Evolutionary conservation across 768 basidiomycete species (phyloP).

Genomic region (Tubosaeta sp.): DNA sequence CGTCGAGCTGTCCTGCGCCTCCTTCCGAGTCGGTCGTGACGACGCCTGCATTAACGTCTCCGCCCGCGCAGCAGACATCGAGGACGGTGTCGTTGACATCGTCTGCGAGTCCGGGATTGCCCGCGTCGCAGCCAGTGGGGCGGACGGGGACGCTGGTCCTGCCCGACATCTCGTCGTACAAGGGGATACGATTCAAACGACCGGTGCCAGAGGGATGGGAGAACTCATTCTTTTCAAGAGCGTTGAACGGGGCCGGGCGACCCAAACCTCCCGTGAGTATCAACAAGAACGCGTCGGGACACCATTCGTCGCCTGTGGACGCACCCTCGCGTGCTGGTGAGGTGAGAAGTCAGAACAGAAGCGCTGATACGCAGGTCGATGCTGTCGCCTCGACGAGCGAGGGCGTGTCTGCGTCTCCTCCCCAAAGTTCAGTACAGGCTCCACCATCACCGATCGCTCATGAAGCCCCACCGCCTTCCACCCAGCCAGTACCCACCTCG

Average conservation of each 20-base stretch:
- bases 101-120: not conserved
- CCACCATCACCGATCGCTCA: not conserved
- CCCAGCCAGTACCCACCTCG: not conserved
- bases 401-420: not conserved
- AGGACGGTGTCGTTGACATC: not conserved
- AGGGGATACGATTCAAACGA: constrained; percentile 20
- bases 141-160: constrained; percentile 7
- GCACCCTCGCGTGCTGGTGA: not conserved
- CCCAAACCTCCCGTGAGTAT: not conserved
- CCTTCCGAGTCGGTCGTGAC: not conserved
- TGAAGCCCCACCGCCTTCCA: not conserved
- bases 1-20: not conserved
- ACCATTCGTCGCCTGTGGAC: not conserved
- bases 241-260: constrained; percentile 1
- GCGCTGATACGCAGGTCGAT: constrained; percentile 8
- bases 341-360: not conserved
- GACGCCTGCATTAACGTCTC: not conserved
- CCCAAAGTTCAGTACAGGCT: not conserved
- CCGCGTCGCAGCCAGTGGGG: not conserved
- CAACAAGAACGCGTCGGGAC: not conserved
- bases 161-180: constrained; percentile 24
- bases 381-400: not conserved
- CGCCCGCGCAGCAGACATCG: not conserved
- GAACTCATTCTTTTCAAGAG: constrained; percentile 25
- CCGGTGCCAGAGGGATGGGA: constrained; percentile 4